Evolutionary conservation across 1,284 basidiomycete genomes (phyloP), one percentile per base, ranked within the genome.

Genomic region (Pseudozyma tsukubaensis): DNA sequence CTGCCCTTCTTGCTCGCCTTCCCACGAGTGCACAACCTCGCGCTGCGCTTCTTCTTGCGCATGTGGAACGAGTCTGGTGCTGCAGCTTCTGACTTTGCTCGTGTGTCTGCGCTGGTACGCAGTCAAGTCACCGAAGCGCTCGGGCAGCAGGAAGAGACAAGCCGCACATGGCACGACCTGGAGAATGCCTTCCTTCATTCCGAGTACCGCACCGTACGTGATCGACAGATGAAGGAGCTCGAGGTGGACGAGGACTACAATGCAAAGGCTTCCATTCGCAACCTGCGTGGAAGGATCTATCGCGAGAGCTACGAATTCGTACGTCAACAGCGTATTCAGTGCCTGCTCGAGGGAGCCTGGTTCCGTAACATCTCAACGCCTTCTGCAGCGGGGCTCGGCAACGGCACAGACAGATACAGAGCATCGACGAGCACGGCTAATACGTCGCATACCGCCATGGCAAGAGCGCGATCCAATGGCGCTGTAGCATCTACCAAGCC

Each of bases 51-150:
- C 87, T 97, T 97, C 87, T 86, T 94, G 32, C 89, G 93, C 36
- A 96, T 98, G 91, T 98, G 94, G 94, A 90, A 89, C 78, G 94
- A 97, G 85, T 94, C 92, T 72, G 92, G 92, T 37, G 93, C 95
- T 1, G 90, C 91, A 11, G 65, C 73, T 13, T 10, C 84, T 21
- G 80, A 82, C 53, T 95, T 97, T 80, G 87, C 89, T 39, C 90
- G 94, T 14, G 90, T 97, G 10, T 89, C 90, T 50, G 92, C 91
- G 14, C 86, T 97, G 21, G 91, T 93, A 42, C 90, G 91, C 50
- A 94, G 92, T 87, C 94, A 97, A 90, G 69, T 85, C 10, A 59
- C 52, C 36, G 66, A 80, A 47, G 76, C 76, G 12, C 52, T 82
- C 45, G 88, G 90, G 37, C 88, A 89, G 65, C 94, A 96, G 85